A percentile compares a stretch with the other conserved stretches of the same genome.
Evolutionary conservation across 495 filamentous ascomycete genomes (phyloP).

Genomic region (Talaromyces adpressus): DNA sequence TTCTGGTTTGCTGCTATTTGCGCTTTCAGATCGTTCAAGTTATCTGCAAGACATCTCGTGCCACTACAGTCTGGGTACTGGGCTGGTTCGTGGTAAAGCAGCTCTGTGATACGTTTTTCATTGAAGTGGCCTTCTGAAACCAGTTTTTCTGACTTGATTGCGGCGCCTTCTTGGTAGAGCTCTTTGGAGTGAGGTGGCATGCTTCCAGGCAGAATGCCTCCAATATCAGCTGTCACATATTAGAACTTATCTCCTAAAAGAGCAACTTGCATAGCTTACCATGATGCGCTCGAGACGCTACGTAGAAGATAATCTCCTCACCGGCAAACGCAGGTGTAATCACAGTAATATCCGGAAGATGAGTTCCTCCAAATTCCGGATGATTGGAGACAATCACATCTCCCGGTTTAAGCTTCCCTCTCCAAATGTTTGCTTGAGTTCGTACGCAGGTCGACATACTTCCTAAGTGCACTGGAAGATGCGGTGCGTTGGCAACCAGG

Average conservation of each 20-base stretch:
- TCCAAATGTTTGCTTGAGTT: constrained; percentile 76
- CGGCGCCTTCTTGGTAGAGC: constrained; percentile 85
- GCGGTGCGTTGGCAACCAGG: constrained; percentile 83
- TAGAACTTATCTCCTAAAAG: neutral
- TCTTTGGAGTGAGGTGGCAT: constrained; percentile 94
- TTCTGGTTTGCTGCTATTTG: constrained; percentile 94
- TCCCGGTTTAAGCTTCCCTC: constrained; percentile 75
- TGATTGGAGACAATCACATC: constrained; percentile 95
- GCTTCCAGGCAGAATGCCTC: constrained; percentile 85
- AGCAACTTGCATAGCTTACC: constrained; percentile 2
- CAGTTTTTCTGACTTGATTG: constrained; percentile 88
- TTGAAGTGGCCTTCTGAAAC: constrained; percentile 86
- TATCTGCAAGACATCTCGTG: constrained; percentile 81
- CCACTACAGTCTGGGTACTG: constrained; percentile 81
- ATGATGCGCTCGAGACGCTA: constrained; percentile 66
- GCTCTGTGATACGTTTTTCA: constrained; percentile 71
- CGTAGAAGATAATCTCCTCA: constrained; percentile 84
- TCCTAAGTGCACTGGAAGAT: constrained; percentile 87
- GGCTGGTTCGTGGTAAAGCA: constrained; percentile 78
- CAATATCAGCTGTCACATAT: constrained; percentile 82
- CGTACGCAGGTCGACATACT: constrained; percentile 86
- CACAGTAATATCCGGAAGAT: constrained; percentile 87
- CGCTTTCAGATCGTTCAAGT: constrained; percentile 90
- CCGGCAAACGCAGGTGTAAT: constrained; percentile 74
- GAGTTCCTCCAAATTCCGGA: constrained; percentile 82